Evolutionary conservation across 495 filamentous ascomycete species (phyloP).

Genomic region (Cetradonia linearis): DNA sequence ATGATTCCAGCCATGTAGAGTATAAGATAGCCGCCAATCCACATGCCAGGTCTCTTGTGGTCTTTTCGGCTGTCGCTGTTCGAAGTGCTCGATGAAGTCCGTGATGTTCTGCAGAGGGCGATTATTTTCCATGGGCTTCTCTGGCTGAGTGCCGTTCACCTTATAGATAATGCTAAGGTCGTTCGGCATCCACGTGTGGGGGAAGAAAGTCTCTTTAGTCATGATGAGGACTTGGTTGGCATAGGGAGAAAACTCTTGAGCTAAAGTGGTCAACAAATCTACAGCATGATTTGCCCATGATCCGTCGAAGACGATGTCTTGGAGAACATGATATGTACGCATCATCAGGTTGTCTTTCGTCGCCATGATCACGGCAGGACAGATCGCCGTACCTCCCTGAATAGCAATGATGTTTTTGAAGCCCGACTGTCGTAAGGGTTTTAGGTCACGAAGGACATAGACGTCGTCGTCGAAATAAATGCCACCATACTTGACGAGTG

Average conservation of each 20-base stretch:
- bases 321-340: not conserved
- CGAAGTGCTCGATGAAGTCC: not conserved
- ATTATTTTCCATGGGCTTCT: not conserved
- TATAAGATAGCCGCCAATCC: conserved; percentile 7
- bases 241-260: not conserved
- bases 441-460: conserved; percentile 7
- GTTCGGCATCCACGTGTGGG: not conserved
- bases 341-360: not conserved
- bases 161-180: not conserved
- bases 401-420: conserved; percentile 5
- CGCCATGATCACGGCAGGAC: conserved; percentile 4
- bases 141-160: not conserved
- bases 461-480: conserved; percentile 12
- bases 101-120: not conserved
- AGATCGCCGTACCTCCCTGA: not conserved
- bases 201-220: not conserved
- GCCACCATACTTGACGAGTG: conserved; percentile 2
- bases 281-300: conserved; percentile 4
- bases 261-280: not conserved
- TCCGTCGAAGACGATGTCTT: conserved; percentile 5
- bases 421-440: not conserved
- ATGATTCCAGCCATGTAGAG: not conserved
- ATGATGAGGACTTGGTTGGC: not conserved
- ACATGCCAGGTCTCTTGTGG: not conserved
- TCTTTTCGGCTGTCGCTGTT: not conserved